phyloP scores from a whole-genome alignment of 352 stramenopile species.

The Phytophthora cajani region DNA sequence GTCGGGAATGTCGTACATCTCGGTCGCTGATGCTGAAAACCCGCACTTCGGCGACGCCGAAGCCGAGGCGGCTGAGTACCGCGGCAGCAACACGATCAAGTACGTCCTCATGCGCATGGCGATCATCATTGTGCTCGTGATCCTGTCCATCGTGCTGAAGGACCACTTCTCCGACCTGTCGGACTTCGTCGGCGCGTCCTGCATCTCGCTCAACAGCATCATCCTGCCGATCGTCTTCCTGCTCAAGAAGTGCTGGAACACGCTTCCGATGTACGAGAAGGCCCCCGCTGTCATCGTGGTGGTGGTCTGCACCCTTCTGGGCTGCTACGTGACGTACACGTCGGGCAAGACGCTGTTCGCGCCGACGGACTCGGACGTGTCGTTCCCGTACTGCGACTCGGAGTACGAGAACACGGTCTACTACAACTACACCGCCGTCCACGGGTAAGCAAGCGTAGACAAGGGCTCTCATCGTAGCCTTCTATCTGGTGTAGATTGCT shows the following conservation, averaged over 20 bases:
- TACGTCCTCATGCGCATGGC: constrained; percentile 43
- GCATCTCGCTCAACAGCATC: constrained; percentile 55
- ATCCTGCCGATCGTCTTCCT: constrained; percentile 35
- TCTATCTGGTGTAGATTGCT: constrained; percentile 9
- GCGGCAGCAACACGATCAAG: constrained; percentile 40
- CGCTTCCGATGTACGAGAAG: constrained; percentile 28
- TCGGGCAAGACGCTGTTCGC: constrained; percentile 28
- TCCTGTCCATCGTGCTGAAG: constrained; percentile 49
- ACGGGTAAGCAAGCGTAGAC: constrained; percentile 13
- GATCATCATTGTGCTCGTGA: constrained; percentile 43
- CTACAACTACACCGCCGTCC: constrained; percentile 37
- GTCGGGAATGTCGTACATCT: constrained; percentile 40
- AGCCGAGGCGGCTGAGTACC: constrained; percentile 36
- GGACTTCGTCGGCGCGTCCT: constrained; percentile 52
- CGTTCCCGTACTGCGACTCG: constrained; percentile 28
- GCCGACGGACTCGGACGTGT: constrained; percentile 23
- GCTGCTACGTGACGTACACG: constrained; percentile 34
- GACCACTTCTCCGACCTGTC: constrained; percentile 50
- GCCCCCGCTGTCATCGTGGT: constrained; percentile 16
- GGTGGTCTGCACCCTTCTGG: constrained; percentile 22
- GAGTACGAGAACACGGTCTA: constrained; percentile 32
- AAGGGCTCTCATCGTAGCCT: neutral
- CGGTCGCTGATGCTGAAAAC: constrained; percentile 29
- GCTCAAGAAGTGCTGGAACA: constrained; percentile 33
- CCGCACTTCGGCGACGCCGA: constrained; percentile 28